Conservation (phyloP, 169 alveolate genomes). For the Plasmodium ovale region DNA sequence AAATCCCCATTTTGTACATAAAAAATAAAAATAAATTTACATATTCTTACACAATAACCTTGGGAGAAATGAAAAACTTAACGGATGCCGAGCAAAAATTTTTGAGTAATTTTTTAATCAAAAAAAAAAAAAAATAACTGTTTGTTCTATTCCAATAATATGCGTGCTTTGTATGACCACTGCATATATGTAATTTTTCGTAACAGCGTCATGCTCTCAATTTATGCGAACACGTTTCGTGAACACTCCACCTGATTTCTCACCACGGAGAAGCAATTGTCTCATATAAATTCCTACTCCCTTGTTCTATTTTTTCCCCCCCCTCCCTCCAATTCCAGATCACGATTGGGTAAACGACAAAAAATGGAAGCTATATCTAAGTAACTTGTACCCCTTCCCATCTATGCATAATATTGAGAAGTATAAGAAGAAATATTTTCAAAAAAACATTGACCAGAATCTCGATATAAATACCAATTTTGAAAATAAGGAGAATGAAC, state of each 20-base stretch:
- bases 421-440: slow-evolving; percentile 70
- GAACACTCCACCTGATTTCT: too few species aligned
- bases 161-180: too few species aligned
- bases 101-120: slow-evolving; percentile 45
- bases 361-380: slow-evolving; percentile 57
- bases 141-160: too few species aligned
- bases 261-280: too few species aligned
- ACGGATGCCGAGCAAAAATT: slow-evolving; percentile 65
- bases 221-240: too few species aligned
- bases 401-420: slow-evolving; percentile 67
- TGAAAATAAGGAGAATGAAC: slow-evolving; percentile 15
- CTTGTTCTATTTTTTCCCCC: background rate
- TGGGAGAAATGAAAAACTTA: slow-evolving; percentile 50
- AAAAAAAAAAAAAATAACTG: too few species aligned
- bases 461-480: slow-evolving; percentile 41
- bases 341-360: slow-evolving; percentile 76
- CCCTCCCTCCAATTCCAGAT: slow-evolving; percentile 12
- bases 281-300: too few species aligned
- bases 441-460: slow-evolving; percentile 52
- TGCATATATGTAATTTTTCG: too few species aligned
- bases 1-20: too few species aligned
- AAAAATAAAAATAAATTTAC: background rate
- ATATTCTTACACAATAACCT: background rate
- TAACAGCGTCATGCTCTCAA: too few species aligned
- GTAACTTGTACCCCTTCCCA: slow-evolving; percentile 63